Base-by-base conservation (phyloP, 2,329 filamentous ascomycete genomes). In the Hirsutella rhossiliensis region DNA sequence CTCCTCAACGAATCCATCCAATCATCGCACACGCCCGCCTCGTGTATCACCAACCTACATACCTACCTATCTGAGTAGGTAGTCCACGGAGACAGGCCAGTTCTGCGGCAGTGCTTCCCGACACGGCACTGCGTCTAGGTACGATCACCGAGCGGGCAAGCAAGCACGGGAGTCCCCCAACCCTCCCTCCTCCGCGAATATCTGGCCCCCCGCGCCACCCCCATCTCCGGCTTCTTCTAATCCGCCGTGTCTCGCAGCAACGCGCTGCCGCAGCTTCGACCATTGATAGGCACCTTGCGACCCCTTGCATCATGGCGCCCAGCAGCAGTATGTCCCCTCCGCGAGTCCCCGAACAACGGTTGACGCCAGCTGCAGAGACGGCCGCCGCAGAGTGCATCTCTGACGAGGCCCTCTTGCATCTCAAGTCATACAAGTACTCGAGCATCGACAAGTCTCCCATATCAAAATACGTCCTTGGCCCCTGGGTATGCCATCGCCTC, bases 401-500 rank as follows among this genome's bases (percentile, higher is more conserved):
- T 27, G 87, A 95, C 56, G 88, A 97, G 57, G 87, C 87, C 44
- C 77, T 98, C 54, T 73, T 84, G 48, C 89, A 96, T 62, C 81
- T 98, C 56, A 92, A 88, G 66, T 82, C 83, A 47, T 98, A 98
- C 80, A 94, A 96, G 62, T 98, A 98, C 67, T 94, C 88, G 55
- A 87, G 84, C 57, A 88, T 98, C 64, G 92, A 98, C 72, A 90
- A 95, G 67, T 96, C 89, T 42, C 83, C 85, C 49, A 79, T 96
- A 47, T 97, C 92, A 45, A 78, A 89, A 63, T 94, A 97, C 65
- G 86, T 98, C 60, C 76, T 98, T 42, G 85, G 83, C 54, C 90
- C 94, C 60, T 98, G 95, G 71, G 92, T 97, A 84, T 63, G 83
- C 68, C 38, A 15, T 29, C 27, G 44, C 38, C 37, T 18, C 40